A percentile compares a stretch with the other conserved stretches of the same genome.
These are phyloP conservation scores for Globisporangium spinosum DNA, from an alignment of 352 stramenopile genomes.

Conservation along the genomic window DNA sequence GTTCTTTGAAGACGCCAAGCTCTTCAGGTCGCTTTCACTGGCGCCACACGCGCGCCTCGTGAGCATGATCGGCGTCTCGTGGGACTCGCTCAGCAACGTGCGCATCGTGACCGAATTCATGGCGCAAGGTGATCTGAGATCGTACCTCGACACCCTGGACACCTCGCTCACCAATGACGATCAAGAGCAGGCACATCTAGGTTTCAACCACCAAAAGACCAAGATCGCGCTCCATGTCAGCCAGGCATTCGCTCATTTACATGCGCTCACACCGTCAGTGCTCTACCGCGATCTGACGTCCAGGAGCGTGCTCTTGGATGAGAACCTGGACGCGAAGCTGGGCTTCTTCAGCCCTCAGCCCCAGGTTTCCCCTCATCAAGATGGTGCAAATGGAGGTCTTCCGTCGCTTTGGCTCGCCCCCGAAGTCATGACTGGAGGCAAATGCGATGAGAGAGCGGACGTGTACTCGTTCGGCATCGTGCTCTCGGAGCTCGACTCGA, in stretches of 20 bases:
- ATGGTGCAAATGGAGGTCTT: constrained; percentile 10
- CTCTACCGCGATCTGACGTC: constrained; percentile 25
- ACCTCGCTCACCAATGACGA: not conserved
- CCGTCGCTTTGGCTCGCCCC: constrained; percentile 31
- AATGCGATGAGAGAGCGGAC: constrained; percentile 25
- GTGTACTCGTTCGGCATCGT: constrained; percentile 31
- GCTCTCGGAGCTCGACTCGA: constrained; percentile 27
- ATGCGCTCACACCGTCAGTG: not conserved
- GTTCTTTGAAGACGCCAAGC: constrained; percentile 11
- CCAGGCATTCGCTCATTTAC: not conserved
- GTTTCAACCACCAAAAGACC: not conserved
- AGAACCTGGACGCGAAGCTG: constrained; percentile 27
- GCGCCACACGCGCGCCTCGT: not conserved
- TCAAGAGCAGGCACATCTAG: not conserved
- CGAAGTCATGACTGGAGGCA: constrained; percentile 25
- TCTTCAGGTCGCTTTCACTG: not conserved
- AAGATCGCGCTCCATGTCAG: constrained; percentile 7
- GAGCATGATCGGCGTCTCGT: constrained; percentile 5
- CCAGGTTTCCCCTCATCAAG: constrained; percentile 8
- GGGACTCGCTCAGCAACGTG: constrained; percentile 9
- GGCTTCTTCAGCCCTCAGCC: constrained; percentile 27
- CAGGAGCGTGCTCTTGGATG: constrained; percentile 21
- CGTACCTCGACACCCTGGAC: not conserved
- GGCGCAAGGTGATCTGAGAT: not conserved
- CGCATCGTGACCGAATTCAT: constrained; percentile 2